A percentile compares a stretch with the other conserved stretches of the same genome.
phyloP scores from a whole-genome alignment of 331 rosid genomes.

The Dryas integrifolia region DNA sequence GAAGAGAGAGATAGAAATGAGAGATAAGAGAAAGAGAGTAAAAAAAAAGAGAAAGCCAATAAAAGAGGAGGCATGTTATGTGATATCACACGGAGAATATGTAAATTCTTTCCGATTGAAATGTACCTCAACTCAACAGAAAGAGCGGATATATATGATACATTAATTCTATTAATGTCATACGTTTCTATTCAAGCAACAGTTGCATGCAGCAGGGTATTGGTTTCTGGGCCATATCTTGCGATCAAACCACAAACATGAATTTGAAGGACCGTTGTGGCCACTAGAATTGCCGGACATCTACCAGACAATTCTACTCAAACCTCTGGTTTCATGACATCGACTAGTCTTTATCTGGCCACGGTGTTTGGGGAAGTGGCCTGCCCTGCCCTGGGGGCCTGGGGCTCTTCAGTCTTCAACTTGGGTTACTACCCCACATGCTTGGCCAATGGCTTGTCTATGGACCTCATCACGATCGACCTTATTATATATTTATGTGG shows the following conservation, averaged over 20 bases:
- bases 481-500: background rate
- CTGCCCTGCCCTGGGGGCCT: no score
- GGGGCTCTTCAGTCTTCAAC: background rate
- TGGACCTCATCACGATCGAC: background rate
- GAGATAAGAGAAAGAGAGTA: no score
- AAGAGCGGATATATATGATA: background rate
- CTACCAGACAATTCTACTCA: slow-evolving; percentile 45
- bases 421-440: slow-evolving; percentile 17
- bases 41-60: no score
- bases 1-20: no score
- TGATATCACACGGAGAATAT: no score
- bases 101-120: no score
- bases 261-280: slow-evolving; percentile 32
- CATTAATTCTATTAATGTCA: background rate
- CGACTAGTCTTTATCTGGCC: slow-evolving; percentile 29
- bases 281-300: slow-evolving; percentile 44
- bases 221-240: slow-evolving; percentile 22
- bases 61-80: no score
- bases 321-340: slow-evolving; percentile 31
- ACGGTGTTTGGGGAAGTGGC: background rate
- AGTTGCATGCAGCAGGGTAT: background rate
- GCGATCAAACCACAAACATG: slow-evolving; percentile 26
- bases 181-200: background rate
- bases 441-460: background rate
- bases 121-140: no score